Percentiles rank a stretch among this genome's conserved stretches.
Evolutionary conservation across 108 stramenopile species (phyloP).

Genomic region (Bacterosira constricta): DNA sequence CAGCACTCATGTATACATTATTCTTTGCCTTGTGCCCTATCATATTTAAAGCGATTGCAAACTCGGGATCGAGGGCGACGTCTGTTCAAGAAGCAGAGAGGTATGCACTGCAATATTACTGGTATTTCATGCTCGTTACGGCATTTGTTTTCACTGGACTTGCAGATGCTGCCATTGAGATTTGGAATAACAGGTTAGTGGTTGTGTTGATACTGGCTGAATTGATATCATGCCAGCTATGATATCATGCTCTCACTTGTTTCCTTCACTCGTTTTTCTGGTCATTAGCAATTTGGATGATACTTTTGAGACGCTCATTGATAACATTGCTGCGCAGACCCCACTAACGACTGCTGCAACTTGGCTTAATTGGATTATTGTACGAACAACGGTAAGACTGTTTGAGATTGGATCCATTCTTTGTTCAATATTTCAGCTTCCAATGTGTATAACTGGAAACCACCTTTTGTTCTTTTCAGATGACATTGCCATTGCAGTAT

Average conservation of each 20-base stretch:
- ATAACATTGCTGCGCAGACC: slow-evolving; percentile 60
- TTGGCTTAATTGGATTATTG: slow-evolving; percentile 92
- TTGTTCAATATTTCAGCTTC: no score
- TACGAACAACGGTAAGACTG: slow-evolving; percentile 56
- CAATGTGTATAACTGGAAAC: no score
- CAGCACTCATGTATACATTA: slow-evolving; percentile 64
- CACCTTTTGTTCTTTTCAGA: slow-evolving; percentile 10
- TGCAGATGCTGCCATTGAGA: slow-evolving; percentile 57
- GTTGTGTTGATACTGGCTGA: not conserved
- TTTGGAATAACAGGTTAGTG: slow-evolving; percentile 50
- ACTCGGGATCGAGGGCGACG: slow-evolving; percentile 80
- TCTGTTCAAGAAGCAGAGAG: slow-evolving; percentile 72
- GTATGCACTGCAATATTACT: slow-evolving; percentile 78
- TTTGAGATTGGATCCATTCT: no score
- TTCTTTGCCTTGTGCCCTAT: slow-evolving; percentile 86
- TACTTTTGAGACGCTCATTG: slow-evolving; percentile 48
- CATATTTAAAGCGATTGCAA: slow-evolving; percentile 88
- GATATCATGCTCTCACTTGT: not conserved
- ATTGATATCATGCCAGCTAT: not conserved
- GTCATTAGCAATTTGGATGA: slow-evolving; percentile 54
- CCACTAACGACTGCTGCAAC: slow-evolving; percentile 65
- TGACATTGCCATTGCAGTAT: slow-evolving; percentile 75
- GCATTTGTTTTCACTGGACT: slow-evolving; percentile 78
- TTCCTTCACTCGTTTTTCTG: no score
- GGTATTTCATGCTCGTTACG: slow-evolving; percentile 86